phyloP scores from a whole-genome alignment of 2,329 filamentous ascomycete genomes.

The Thielaviopsis ethacetica region DNA sequence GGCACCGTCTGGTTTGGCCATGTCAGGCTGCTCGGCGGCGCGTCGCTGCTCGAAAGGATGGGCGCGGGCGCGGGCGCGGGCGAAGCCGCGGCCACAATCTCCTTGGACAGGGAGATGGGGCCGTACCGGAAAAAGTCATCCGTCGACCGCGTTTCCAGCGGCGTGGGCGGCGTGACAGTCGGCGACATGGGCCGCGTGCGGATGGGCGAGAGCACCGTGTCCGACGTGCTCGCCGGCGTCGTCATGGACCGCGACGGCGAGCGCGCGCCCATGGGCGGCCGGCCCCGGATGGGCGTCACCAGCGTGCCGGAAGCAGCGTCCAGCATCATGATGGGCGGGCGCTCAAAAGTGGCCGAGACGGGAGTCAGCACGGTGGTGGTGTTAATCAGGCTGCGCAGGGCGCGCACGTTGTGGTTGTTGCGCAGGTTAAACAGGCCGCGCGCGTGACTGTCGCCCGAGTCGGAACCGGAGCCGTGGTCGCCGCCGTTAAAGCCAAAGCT shows the following conservation, averaged over 20 bases:
- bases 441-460: too few species aligned
- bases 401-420: background rate
- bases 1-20: background rate
- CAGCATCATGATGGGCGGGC: slow-evolving; percentile 2
- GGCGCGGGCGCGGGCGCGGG: too few species aligned
- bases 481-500: too few species aligned
- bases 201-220: too few species aligned
- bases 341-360: background rate
- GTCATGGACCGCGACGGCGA: too few species aligned
- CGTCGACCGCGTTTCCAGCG: background rate
- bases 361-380: background rate
- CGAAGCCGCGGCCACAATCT: too few species aligned
- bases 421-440: too few species aligned
- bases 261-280: background rate
- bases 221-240: too few species aligned
- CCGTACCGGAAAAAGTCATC: background rate
- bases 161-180: slow-evolving; percentile 10
- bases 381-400: slow-evolving; percentile 4
- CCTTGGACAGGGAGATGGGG: too few species aligned
- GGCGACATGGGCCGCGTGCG: slow-evolving; percentile 1
- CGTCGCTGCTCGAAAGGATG: background rate
- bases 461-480: too few species aligned
- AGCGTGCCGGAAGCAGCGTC: background rate
- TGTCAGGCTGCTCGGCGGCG: background rate
- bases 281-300: background rate